Conservation (phyloP, 2,329 filamentous ascomycete species). For the Coniochaeta hoffmannii region DNA sequence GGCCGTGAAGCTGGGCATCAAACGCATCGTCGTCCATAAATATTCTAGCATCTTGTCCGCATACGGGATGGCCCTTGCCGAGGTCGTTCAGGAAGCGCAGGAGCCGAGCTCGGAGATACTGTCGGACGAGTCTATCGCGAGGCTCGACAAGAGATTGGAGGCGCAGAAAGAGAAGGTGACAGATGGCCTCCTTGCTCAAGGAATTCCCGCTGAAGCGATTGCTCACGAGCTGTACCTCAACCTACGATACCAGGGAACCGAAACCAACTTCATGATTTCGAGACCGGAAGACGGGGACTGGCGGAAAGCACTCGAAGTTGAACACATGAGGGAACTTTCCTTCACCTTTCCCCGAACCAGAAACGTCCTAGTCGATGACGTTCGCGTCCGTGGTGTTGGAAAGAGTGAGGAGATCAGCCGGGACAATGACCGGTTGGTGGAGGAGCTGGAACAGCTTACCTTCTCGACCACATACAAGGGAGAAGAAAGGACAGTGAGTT, state of each 20-base stretch:
- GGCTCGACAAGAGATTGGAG: slow-evolving; percentile 20
- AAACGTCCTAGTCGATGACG: slow-evolving; percentile 11
- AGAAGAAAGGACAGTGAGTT: too few species aligned
- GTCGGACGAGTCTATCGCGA: not conserved
- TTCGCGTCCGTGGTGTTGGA: slow-evolving; percentile 11
- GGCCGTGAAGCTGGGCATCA: slow-evolving; percentile 26
- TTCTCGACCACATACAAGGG: too few species aligned
- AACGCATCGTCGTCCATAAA: slow-evolving; percentile 27
- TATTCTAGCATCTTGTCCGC: slow-evolving; percentile 8
- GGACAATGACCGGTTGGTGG: too few species aligned
- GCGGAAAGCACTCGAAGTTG: slow-evolving; percentile 3
- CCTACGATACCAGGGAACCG: not conserved
- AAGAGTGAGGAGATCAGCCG: not conserved
- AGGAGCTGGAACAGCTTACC: too few species aligned
- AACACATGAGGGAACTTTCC: not conserved
- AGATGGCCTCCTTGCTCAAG: slow-evolving; percentile 20
- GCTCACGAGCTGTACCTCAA: slow-evolving; percentile 2
- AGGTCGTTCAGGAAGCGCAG: not conserved
- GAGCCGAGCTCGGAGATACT: slow-evolving; percentile 10
- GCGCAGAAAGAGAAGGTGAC: slow-evolving; percentile 11
- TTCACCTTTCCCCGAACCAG: not conserved
- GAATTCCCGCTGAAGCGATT: not conserved
- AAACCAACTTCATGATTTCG: not conserved
- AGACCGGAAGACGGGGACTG: slow-evolving; percentile 18
- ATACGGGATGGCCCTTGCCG: slow-evolving; percentile 7